These are phyloP conservation scores for Geosmithia putterillii DNA, from an alignment of 2,329 filamentous ascomycete species.

Conservation along the genomic window DNA sequence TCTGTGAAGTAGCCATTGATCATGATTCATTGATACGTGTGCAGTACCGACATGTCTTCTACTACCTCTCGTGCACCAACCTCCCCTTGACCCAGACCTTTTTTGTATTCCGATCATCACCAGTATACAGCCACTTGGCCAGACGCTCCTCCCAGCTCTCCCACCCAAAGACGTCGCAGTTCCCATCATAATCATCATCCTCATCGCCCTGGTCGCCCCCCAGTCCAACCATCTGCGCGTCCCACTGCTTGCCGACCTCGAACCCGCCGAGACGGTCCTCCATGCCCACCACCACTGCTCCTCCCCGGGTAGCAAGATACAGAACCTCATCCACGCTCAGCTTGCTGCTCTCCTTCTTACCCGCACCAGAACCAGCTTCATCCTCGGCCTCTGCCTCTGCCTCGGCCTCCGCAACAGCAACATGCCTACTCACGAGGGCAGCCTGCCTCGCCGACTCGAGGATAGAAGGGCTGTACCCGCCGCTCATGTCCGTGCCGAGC, in stretches of 20 bases:
- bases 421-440: constrained; percentile 61
- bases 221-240: constrained; percentile 72
- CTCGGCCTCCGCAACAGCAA: constrained; percentile 42
- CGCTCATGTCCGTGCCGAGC: constrained; percentile 81
- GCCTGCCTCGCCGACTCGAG: constrained; percentile 78
- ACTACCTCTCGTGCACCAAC: constrained; percentile 54
- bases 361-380: constrained; percentile 4
- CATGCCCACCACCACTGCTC: constrained; percentile 70
- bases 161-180: constrained; percentile 83
- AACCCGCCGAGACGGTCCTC: constrained; percentile 64
- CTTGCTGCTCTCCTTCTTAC: constrained; percentile 40
- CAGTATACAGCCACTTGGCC: constrained; percentile 90
- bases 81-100: constrained; percentile 82
- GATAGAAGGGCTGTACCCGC: constrained; percentile 73
- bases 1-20: no score
- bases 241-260: constrained; percentile 77
- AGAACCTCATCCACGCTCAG: constrained; percentile 77
- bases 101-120: constrained; percentile 82
- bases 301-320: constrained; percentile 79
- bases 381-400: constrained; percentile 21
- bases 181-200: constrained; percentile 32
- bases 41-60: no score
- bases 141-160: constrained; percentile 79
- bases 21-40: no score
- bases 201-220: constrained; percentile 33